Evolutionary conservation across 176 grass and related monocot species (phyloP).

Genomic region (Carex scoparia): DNA sequence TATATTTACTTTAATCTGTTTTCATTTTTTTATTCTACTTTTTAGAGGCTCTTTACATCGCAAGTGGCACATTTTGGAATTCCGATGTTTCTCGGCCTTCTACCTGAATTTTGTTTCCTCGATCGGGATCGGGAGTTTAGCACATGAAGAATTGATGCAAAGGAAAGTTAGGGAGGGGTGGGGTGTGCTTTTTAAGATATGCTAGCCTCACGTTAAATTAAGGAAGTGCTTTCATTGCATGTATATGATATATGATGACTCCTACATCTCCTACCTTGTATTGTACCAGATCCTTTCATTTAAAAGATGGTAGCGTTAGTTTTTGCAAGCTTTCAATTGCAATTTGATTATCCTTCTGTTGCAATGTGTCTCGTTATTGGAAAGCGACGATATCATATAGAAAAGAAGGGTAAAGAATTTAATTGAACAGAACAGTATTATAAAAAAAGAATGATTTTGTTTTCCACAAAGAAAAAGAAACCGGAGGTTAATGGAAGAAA

Average conservation of each 20-base stretch:
- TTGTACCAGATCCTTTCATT: background rate
- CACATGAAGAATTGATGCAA: conserved; percentile 26
- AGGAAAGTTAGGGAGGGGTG: conserved; percentile 22
- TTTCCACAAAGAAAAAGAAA: too few species aligned
- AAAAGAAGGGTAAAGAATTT: background rate
- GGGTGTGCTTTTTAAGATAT: background rate
- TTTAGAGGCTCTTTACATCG: conserved; percentile 9
- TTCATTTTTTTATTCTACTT: background rate
- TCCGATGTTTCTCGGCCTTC: background rate
- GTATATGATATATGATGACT: conserved; percentile 13
- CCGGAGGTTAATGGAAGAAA: too few species aligned
- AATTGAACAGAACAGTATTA: background rate
- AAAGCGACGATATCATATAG: background rate
- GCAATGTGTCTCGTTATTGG: background rate
- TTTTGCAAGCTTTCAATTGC: background rate
- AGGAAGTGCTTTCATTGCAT: conserved; percentile 3
- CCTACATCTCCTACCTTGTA: conserved; percentile 18
- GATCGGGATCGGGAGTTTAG: conserved; percentile 14
- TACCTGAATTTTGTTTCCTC: conserved; percentile 22
- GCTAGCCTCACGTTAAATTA: background rate
- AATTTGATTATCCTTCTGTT: background rate
- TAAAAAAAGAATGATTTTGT: too few species aligned
- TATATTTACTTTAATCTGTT: background rate
- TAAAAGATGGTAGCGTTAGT: conserved; percentile 7
- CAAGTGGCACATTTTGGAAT: background rate